Conservation (phyloP, 73 alveolate genomes). For the Tetrahymena thermophila region DNA sequence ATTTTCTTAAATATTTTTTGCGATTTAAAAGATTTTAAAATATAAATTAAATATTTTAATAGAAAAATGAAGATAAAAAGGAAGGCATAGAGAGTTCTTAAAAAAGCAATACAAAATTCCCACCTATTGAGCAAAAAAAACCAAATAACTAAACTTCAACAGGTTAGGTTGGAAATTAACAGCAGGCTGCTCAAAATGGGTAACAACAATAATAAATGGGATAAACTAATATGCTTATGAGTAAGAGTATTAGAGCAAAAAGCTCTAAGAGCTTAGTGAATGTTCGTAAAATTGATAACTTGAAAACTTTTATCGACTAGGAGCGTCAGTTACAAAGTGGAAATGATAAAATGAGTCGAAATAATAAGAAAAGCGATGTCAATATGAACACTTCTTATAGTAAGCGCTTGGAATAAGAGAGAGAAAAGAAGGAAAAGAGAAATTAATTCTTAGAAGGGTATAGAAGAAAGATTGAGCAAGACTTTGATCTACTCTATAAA, state of each 20-base stretch:
- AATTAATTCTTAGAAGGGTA: neutral
- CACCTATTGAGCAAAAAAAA: neutral
- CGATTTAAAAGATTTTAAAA: neutral
- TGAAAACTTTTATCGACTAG: neutral
- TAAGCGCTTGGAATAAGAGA: neutral
- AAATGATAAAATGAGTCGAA: neutral
- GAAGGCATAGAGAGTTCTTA: neutral
- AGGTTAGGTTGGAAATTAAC: neutral
- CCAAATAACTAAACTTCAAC: neutral
- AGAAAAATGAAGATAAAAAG: neutral
- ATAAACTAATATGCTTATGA: neutral
- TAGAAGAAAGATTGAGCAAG: neutral
- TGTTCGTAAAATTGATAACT: neutral
- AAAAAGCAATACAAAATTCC: neutral
- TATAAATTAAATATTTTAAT: neutral
- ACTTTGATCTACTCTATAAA: neutral
- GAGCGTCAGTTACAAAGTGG: conserved; percentile 1
- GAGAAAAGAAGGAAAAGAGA: neutral
- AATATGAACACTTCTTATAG: neutral
- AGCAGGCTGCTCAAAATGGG: neutral
- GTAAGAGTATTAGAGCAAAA: neutral
- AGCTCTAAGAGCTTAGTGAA: neutral
- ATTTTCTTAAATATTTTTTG: neutral
- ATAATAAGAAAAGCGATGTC: neutral
- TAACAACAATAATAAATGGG: neutral